Base-by-base conservation (phyloP, 1,139 yeast species). In the Schizosaccharomyces versatilis region DNA sequence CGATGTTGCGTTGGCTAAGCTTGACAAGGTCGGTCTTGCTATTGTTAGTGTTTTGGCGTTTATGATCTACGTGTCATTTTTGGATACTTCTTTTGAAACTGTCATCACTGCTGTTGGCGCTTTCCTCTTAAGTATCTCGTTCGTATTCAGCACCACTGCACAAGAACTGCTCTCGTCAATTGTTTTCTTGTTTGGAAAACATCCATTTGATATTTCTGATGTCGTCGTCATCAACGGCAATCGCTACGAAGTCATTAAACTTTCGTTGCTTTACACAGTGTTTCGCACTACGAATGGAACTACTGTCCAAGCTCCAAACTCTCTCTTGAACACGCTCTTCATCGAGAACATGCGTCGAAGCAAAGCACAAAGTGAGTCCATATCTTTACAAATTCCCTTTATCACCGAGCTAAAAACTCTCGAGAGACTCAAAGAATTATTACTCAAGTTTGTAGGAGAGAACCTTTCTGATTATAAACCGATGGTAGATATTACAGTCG, bases 201-300 rank as follows among this genome's bases (percentile, higher is more conserved):
- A 70, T 56, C 73, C 73, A 2, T 61, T 65, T 55, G 73, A 70
- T 57, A 68, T 69, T n/a, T 73, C 73, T 19, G 73, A 70, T 53
- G 60, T 69, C 51, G 69, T 69, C 12, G 62, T 62, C 53, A 65
- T 69, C 52, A 56, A 55, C 32, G 60, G 55, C 38, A 57, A 60
- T 7, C 57, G 57, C 10, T 62, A 68, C 63, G 57, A 59, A 3
- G 73, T 68, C 36, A 58, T 60, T 9, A 68, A 69, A 52, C 61
- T 70, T 53, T 66, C 71, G 14, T 64, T 70, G 32, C 61, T 69
- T 56, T 69, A 65, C 57, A 67, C 73, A 0, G 69, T 67, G 14
- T 68, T 70, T 58, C 63, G 65, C 41, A 59, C 61, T 6, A 60
- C 63, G 12, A 63, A 63, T 40, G 66, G 64, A n/a, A 61, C 64